These are phyloP conservation scores for Coemansia sp. DNA, from an alignment of 192 early-diverging fungal genomes.

Conservation along the genomic window DNA sequence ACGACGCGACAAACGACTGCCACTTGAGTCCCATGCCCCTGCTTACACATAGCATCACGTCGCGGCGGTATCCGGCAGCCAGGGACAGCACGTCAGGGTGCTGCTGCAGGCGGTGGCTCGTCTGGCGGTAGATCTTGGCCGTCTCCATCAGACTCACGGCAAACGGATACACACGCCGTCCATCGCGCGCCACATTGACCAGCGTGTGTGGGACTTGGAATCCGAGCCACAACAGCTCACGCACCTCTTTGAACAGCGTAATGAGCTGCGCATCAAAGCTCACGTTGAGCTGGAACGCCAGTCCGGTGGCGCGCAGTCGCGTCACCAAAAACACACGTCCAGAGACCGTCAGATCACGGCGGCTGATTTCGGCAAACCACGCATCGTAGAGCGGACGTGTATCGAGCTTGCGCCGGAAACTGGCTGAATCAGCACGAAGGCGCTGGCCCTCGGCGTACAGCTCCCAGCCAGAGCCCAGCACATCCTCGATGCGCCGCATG, in stretches of 20 bases:
- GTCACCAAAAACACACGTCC: slow-evolving; percentile 91
- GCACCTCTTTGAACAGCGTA: slow-evolving; percentile 98
- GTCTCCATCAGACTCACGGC: slow-evolving; percentile 97
- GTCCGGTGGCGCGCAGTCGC: slow-evolving; percentile 71
- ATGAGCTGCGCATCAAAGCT: slow-evolving; percentile 96
- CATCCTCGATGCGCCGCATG: slow-evolving; percentile 97
- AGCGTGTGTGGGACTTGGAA: slow-evolving; percentile 92
- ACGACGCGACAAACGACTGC: slow-evolving; percentile 86
- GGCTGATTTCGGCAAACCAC: slow-evolving; percentile 85
- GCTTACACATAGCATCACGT: slow-evolving; percentile 84
- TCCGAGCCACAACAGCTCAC: slow-evolving; percentile 93
- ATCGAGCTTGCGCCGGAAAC: slow-evolving; percentile 93
- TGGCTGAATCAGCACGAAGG: slow-evolving; percentile 79
- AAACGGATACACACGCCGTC: slow-evolving; percentile 96
- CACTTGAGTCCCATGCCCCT: slow-evolving; percentile 77
- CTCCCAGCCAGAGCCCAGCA: slow-evolving; percentile 97
- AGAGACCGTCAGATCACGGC: slow-evolving; percentile 77
- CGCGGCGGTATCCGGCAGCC: slow-evolving; percentile 91
- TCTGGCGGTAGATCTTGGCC: slow-evolving; percentile 87
- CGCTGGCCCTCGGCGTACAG: slow-evolving; percentile 95
- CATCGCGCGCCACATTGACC: slow-evolving; percentile 89
- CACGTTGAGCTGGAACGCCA: slow-evolving; percentile 76
- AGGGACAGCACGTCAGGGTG: slow-evolving; percentile 75
- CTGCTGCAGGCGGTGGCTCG: slow-evolving; percentile 73
- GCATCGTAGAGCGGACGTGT: slow-evolving; percentile 86